These are phyloP conservation scores for Beauveria brongniartii DNA, from an alignment of 2,329 filamentous ascomycete genomes.

Conservation along the genomic window DNA sequence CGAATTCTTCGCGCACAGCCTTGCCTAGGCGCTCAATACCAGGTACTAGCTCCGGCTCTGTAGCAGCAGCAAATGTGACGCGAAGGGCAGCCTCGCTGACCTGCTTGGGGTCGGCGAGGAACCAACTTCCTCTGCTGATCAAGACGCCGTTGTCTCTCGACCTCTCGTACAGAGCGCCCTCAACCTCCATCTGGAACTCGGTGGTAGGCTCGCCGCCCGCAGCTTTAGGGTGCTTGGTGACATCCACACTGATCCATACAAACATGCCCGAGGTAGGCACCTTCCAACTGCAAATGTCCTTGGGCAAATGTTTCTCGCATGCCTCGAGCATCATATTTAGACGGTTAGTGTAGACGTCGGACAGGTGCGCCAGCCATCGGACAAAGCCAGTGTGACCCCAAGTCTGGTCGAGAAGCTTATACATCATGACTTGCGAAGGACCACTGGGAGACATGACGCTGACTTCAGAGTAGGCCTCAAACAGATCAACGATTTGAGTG, in stretches of 20 bases:
- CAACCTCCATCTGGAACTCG: slow-evolving; percentile 39
- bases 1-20: slow-evolving; percentile 8
- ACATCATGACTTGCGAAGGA: slow-evolving; percentile 67
- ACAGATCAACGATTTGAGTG: slow-evolving; percentile 69
- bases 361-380: slow-evolving; percentile 71
- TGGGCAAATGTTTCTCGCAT: slow-evolving; percentile 64
- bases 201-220: neutral
- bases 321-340: slow-evolving; percentile 64
- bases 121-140: slow-evolving; percentile 75
- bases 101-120: slow-evolving; percentile 57
- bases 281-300: slow-evolving; percentile 63
- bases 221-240: slow-evolving; percentile 50
- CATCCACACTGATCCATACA: slow-evolving; percentile 62
- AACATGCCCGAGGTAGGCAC: slow-evolving; percentile 82
- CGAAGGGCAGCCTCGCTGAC: slow-evolving; percentile 67
- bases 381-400: slow-evolving; percentile 89
- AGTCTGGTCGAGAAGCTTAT: slow-evolving; percentile 75
- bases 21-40: slow-evolving; percentile 9
- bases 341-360: slow-evolving; percentile 64
- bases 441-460: slow-evolving; percentile 72
- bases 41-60: slow-evolving; percentile 6
- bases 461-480: slow-evolving; percentile 66
- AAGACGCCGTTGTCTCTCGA: slow-evolving; percentile 65
- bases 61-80: slow-evolving; percentile 73
- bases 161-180: slow-evolving; percentile 69